These are phyloP conservation scores for Papiliotrema nemorosa DNA, from an alignment of 1,284 basidiomycete species.

Conservation along the genomic window DNA sequence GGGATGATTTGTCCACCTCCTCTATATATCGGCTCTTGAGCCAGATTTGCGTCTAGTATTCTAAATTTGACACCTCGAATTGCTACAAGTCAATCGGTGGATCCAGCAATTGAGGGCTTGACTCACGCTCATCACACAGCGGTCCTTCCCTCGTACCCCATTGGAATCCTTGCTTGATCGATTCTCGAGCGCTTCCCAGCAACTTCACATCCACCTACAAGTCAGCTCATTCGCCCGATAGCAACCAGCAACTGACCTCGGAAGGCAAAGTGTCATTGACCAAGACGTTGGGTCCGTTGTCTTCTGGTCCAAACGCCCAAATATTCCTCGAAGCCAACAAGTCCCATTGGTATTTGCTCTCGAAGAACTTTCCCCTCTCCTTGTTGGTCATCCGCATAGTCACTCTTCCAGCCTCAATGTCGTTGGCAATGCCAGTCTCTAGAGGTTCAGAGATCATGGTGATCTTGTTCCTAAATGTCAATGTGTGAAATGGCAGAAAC, in stretches of 20 bases:
- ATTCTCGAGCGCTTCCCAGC: slow-evolving; percentile 82
- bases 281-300: slow-evolving; percentile 86
- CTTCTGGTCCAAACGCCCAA: slow-evolving; percentile 99
- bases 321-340: slow-evolving; percentile 93
- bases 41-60: slow-evolving; percentile 83
- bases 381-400: slow-evolving; percentile 91
- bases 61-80: slow-evolving; percentile 99
- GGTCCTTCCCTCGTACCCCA: slow-evolving; percentile 98
- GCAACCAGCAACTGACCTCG: slow-evolving; percentile 57
- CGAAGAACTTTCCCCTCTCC: slow-evolving; percentile 88
- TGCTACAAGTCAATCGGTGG: slow-evolving; percentile 54
- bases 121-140: slow-evolving; percentile 94
- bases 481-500: too few species aligned
- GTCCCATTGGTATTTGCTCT: slow-evolving; percentile 98
- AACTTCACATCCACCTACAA: slow-evolving; percentile 87
- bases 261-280: slow-evolving; percentile 95
- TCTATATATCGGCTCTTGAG: slow-evolving; percentile 92
- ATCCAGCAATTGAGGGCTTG: background rate
- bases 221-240: background rate
- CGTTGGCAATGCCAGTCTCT: slow-evolving; percentile 87
- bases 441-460: slow-evolving; percentile 98
- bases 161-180: slow-evolving; percentile 98
- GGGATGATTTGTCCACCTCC: slow-evolving; percentile 99
- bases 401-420: slow-evolving; percentile 85
- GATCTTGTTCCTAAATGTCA: slow-evolving; percentile 75